Conservation (phyloP, 2,329 filamentous ascomycete species). For the Sarocladiaceae sp. region DNA sequence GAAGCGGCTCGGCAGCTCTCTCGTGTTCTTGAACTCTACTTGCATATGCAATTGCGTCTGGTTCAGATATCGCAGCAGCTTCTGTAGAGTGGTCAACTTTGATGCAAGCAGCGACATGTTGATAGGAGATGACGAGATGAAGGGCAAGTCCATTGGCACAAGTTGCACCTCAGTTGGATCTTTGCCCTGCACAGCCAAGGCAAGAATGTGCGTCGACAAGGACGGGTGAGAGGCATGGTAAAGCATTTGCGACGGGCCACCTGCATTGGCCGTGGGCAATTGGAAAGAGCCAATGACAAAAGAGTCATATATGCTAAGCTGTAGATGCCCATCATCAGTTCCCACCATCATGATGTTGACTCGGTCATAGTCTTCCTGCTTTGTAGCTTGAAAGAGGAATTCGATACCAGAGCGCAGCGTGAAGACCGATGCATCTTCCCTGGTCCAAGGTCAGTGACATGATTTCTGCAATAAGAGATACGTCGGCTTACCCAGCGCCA, state of each 20-base stretch:
- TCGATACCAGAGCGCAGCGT: conserved; percentile 67
- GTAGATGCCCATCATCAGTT: conserved; percentile 64
- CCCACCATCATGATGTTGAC: conserved; percentile 77
- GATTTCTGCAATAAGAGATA: background rate
- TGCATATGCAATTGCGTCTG: conserved; percentile 77
- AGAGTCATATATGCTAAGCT: conserved; percentile 81
- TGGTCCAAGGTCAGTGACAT: conserved; percentile 11
- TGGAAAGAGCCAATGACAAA: conserved; percentile 70
- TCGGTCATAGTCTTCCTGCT: conserved; percentile 63
- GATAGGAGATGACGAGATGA: conserved; percentile 72
- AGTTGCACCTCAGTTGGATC: conserved; percentile 41
- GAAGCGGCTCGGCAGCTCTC: conserved; percentile 76
- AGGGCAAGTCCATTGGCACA: conserved; percentile 78
- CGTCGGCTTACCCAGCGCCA: conserved; percentile 52
- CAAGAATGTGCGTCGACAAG: conserved; percentile 70
- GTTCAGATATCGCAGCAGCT: conserved; percentile 77
- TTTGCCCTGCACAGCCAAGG: conserved; percentile 43
- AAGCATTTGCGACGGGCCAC: conserved; percentile 31
- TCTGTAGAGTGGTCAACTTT: conserved; percentile 83
- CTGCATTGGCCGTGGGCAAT: conserved; percentile 32
- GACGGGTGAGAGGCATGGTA: conserved; percentile 69
- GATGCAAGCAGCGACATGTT: conserved; percentile 81
- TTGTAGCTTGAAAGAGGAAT: conserved; percentile 60
- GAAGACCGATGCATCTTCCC: conserved; percentile 58
- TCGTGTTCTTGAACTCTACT: conserved; percentile 76